Conservation (phyloP, 108 stramenopile genomes). For the Nitzschia putrida region DNA sequence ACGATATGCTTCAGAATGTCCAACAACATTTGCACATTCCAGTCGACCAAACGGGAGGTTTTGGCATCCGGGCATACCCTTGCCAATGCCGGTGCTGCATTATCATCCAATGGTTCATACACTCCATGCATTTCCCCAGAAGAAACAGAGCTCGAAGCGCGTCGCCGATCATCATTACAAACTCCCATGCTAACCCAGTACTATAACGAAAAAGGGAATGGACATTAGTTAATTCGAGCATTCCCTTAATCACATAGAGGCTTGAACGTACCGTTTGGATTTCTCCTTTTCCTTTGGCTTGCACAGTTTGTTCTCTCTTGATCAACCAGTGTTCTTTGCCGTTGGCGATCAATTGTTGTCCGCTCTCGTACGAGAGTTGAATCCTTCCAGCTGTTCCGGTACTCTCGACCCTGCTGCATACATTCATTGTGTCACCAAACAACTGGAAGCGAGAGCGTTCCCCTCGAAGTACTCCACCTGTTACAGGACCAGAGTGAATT, state of each 20-base stretch:
- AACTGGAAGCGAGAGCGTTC: conserved; percentile 59
- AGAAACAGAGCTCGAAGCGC: background rate
- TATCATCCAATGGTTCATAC: conserved; percentile 23
- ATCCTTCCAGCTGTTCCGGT: conserved; percentile 38
- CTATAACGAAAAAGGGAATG: background rate
- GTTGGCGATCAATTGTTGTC: conserved; percentile 25
- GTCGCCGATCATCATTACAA: background rate
- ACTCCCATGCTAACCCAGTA: background rate
- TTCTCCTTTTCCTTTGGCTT: conserved; percentile 56
- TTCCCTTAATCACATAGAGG: background rate
- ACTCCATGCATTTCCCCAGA: background rate
- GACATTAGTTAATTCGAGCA: background rate
- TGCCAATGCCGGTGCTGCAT: background rate
- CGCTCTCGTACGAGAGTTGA: conserved; percentile 41
- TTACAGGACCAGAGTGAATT: conserved; percentile 37
- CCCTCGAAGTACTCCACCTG: conserved; percentile 63
- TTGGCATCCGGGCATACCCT: background rate
- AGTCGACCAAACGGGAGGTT: conserved; percentile 17
- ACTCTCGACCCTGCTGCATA: conserved; percentile 45
- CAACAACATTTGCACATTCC: conserved; percentile 20
- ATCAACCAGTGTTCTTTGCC: conserved; percentile 33
- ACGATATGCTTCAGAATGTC: conserved; percentile 6
- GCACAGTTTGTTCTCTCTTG: conserved; percentile 31
- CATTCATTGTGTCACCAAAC: conserved; percentile 58
- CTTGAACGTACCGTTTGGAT: conserved; percentile 25